Conservation (phyloP, 73 alveolate genomes). For the Tetrahymena elliotti region DNA sequence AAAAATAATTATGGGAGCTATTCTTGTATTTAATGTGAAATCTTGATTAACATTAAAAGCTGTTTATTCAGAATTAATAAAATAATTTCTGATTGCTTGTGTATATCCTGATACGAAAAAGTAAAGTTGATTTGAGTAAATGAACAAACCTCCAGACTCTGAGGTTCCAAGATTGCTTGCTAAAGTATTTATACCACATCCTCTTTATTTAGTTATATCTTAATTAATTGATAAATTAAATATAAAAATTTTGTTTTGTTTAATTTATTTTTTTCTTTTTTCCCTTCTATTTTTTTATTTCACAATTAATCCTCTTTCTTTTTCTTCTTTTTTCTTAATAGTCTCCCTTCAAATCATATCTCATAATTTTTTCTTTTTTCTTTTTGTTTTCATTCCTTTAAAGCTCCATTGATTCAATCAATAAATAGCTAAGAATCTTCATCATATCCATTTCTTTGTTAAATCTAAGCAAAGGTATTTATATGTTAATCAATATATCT, state of each 20-base stretch:
- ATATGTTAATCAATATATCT: no score
- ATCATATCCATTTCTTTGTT: background rate
- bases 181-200: background rate
- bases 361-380: background rate
- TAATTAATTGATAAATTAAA: background rate
- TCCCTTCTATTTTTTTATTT: background rate
- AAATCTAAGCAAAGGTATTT: background rate
- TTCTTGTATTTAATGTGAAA: background rate
- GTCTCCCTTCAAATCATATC: background rate
- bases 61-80: background rate
- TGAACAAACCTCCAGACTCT: background rate
- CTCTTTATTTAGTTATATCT: background rate
- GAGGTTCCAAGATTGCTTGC: constrained; percentile 3
- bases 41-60: background rate
- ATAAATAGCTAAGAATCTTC: background rate
- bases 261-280: background rate
- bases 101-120: background rate
- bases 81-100: background rate
- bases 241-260: background rate
- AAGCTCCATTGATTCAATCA: background rate
- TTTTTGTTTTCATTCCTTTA: background rate
- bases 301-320: background rate
- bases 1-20: background rate
- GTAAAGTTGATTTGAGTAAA: background rate
- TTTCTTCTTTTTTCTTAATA: background rate